Conservation (phyloP, 768 basidiomycete species). For the Phaeolepiota aurea region DNA sequence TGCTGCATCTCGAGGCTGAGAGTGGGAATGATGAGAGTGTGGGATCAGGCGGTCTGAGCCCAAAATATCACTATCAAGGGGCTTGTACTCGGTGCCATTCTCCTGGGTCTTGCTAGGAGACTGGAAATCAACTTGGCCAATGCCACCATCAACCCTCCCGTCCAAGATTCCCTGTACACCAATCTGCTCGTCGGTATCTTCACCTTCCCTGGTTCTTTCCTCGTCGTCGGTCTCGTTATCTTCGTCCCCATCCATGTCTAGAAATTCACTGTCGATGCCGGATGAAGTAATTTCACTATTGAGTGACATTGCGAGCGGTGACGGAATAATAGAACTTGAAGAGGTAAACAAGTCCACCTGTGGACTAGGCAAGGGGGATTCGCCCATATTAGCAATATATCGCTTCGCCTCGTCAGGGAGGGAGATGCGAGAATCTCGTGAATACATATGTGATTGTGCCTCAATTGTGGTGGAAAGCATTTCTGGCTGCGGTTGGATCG, state of each 20-base stretch:
- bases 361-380: conserved; percentile 55
- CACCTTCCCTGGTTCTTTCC: conserved; percentile 22
- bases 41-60: not conserved
- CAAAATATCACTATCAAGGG: conserved; percentile 1
- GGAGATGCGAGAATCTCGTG: conserved; percentile 62
- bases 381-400: conserved; percentile 61
- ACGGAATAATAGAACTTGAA: conserved; percentile 13
- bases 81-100: not conserved
- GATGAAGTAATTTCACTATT: conserved; percentile 6
- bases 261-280: conserved; percentile 42
- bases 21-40: not conserved
- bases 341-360: conserved; percentile 27
- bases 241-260: conserved; percentile 55
- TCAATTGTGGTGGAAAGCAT: conserved; percentile 25
- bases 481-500: conserved; percentile 13
- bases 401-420: conserved; percentile 72
- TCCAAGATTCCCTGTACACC: not conserved
- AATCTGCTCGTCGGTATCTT: not conserved
- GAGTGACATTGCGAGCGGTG: conserved; percentile 12
- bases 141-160: not conserved
- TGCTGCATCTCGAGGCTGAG: not conserved
- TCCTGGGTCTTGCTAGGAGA: not conserved
- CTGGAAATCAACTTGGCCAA: not conserved
- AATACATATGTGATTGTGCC: conserved; percentile 24
- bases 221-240: conserved; percentile 33